Conservation (phyloP, 176 grass and related monocot species). For the Puya raimondii region DNA sequence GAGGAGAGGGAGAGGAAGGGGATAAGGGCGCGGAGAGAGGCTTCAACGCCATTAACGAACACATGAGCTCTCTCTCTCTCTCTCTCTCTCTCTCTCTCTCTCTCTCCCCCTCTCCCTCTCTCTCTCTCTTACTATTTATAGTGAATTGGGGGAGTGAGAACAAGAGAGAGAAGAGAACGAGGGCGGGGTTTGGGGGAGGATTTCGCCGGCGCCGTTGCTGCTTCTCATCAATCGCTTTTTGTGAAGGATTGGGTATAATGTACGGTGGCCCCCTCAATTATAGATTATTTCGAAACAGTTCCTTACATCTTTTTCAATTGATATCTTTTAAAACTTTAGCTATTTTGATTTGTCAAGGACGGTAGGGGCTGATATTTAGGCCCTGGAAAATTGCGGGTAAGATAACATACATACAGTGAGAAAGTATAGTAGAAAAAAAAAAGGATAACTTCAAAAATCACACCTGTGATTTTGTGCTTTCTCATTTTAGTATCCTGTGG, state of each 20-base stretch:
- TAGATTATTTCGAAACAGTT: no score
- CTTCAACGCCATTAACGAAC: slow-evolving; percentile 1
- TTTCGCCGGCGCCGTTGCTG: neutral
- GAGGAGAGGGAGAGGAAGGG: neutral
- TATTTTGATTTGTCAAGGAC: no score
- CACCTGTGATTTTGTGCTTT: no score
- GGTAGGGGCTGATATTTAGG: no score
- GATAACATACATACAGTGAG: no score
- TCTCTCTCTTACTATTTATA: neutral
- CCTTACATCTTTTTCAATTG: no score
- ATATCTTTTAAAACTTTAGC: no score
- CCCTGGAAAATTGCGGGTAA: no score
- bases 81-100: neutral
- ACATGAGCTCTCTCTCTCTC: neutral
- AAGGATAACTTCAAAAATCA: no score
- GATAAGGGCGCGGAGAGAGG: neutral
- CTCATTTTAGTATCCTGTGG: no score
- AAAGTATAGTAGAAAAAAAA: no score
- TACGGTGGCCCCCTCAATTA: no score
- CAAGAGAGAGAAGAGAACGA: neutral
- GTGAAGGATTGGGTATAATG: neutral
- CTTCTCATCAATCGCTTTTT: neutral
- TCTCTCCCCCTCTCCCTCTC: neutral
- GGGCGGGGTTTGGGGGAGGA: neutral
- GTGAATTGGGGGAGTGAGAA: neutral